A percentile compares a stretch with the other conserved stretches of the same genome.
Conservation (phyloP, 495 filamentous ascomycete species). For the Penicillium simplicissimum region DNA sequence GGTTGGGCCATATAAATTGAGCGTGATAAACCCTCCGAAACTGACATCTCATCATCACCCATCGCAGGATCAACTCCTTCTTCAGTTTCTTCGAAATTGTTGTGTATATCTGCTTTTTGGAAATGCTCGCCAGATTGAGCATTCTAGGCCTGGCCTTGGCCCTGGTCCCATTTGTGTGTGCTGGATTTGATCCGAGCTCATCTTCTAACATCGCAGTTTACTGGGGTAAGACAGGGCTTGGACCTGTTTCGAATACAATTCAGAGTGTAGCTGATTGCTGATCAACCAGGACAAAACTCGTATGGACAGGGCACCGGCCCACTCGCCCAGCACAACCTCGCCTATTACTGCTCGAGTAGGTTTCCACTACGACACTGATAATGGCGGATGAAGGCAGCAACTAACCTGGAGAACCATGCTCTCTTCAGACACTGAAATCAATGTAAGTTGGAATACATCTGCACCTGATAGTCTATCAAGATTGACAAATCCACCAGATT, state of each 20-base stretch:
- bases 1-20: not conserved
- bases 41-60: not conserved
- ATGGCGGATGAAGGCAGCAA: not conserved
- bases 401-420: not conserved
- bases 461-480: not conserved
- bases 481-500: not conserved
- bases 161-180: not conserved
- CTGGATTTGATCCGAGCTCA: constrained; percentile 1
- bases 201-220: not conserved
- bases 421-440: not conserved
- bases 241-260: not conserved
- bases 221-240: not conserved
- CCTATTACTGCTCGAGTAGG: constrained; percentile 1
- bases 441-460: not conserved
- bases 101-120: not conserved
- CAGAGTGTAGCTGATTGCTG: not conserved
- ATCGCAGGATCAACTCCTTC: not conserved
- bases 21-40: not conserved
- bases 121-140: not conserved
- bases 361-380: not conserved
- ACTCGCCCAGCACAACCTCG: not conserved
- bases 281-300: not conserved
- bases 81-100: too few relatives aligned
- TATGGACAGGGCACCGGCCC: not conserved
- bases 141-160: not conserved